Base-by-base conservation (phyloP, 768 basidiomycete genomes). In the Amanita phalloides region DNA sequence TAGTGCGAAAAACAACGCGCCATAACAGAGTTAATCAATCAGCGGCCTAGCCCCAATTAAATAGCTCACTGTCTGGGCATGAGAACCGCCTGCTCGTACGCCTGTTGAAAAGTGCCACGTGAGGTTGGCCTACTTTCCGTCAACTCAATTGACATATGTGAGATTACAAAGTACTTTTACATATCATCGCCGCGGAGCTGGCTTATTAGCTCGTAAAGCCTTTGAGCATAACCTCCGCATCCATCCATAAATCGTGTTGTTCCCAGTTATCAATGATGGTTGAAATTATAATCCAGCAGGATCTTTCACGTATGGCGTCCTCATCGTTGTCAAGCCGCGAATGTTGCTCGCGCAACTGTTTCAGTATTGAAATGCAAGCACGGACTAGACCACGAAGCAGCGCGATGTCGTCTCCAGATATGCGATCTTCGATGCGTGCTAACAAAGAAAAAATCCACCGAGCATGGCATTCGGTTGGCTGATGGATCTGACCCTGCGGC, bases 371-470 rank as follows among this genome's bases (percentile, higher is more conserved):
- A 6, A 86, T 66, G 59, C 82, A 84, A n/a, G 79, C 79, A 23
- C 87, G 80, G 3, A 81, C 84, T 36, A 92, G 77, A 55, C 74
- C 82, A 10, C 90, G 85, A 51, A 92, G 65, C n/a, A 80, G 69
- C 60, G 75, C 81, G 70, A 83, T 84, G 56, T 90, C 88, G 54
- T 91, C 86, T 20, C 84, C 79, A 43, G 82, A 78, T 33, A 90
- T 66, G 38, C 76, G 70, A 36, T 82, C 79, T 47, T 90, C 87
- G 11, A 90, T 67, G 41, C 81, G 78, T 26, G 81, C 70, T 21
- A 93, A 72, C 39, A 91, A 72, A 14, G 74, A 73, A 63, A 91
- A 87, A 39, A 92, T 81, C 90, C 90, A 92, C 30, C 76, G 76
- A 14, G 79, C 78, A 59, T 90, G 86, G 33, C 70, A 66, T 57